Evolutionary conservation across 1,139 yeast species (phyloP), one percentile per base, ranked within the genome.

Genomic region (Williopsis jadinii): DNA sequence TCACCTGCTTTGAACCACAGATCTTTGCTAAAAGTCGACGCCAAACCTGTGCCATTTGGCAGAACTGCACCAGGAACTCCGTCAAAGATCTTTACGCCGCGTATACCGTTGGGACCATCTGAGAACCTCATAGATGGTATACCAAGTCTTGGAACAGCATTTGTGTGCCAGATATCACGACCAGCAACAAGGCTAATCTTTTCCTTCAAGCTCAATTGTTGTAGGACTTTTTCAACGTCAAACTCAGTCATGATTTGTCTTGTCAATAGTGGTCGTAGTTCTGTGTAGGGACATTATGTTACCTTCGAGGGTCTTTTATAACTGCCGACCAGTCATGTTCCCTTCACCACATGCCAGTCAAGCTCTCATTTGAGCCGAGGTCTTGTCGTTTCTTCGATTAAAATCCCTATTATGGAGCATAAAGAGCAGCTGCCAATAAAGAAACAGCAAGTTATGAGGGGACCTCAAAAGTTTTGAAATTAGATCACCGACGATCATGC

Each of bases 101-200:
- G 61, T 31, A 73, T 63, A 43, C 80, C 80, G 47, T 74, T 74
- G 38, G 80, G 80, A 9, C 79, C 80, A 53, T 75, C 80, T 8
- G 69, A 60, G 36, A 63, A 48, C 45, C 67, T 56, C 13, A 67
- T 42, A 0, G 66, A 51, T n/a, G 70, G 70, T 35, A 77, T 62
- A 28, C 61, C 60, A 39, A 73, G 60, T 42, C 80, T 60, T 38
- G 68, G 70, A 31, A 78, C 58, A 6, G 73, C 64, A 27, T 60
- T 62, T 0, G 84, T 77, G 53, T 75, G 79, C 83, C 83, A 77
- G 55, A 66, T 66, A 55, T 75, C 78, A 43, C 60, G 60, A 34
- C 78, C 79, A 8, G 78, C 67, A 36, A 73, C 56, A 35, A 77
- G 63, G n/a, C 67, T 56, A 53, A 71, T 59, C 54, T 77, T 77